phyloP scores from a whole-genome alignment of 495 filamentous ascomycete genomes.

The Talaromyces trachyspermus region DNA sequence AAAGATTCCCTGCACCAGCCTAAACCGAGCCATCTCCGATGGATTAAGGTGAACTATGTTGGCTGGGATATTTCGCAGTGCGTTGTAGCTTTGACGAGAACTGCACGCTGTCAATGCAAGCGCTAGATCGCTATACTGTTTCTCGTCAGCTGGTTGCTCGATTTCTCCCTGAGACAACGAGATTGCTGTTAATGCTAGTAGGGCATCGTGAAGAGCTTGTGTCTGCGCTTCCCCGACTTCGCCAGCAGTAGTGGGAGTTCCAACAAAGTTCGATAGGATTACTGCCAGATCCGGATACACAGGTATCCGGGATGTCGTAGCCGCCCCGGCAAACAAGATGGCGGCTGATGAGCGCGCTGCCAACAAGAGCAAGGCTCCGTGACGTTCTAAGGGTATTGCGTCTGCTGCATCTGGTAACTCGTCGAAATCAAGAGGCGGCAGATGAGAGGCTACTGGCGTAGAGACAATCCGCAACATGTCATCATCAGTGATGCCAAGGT shows the following conservation, averaged over 20 bases:
- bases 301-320: conserved; percentile 26
- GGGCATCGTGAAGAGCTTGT: conserved; percentile 33
- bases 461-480: conserved; percentile 43
- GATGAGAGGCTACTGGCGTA: conserved; percentile 23
- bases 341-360: conserved; percentile 41
- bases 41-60: conserved; percentile 71
- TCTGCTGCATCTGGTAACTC: conserved; percentile 42
- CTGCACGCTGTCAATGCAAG: conserved; percentile 61
- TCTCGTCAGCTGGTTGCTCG: conserved; percentile 17
- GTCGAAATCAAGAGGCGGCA: conserved; percentile 33
- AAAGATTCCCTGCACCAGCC: conserved; percentile 72
- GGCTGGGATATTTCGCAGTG: conserved; percentile 67
- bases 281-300: conserved; percentile 59
- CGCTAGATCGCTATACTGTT: conserved; percentile 37
- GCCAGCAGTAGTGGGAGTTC: conserved; percentile 34
- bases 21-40: conserved; percentile 57
- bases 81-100: conserved; percentile 57
- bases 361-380: conserved; percentile 57
- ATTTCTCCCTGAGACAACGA: conserved; percentile 21
- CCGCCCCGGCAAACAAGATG: conserved; percentile 26
- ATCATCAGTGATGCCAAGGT: conserved; percentile 51
- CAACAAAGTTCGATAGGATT: conserved; percentile 55
- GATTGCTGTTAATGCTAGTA: conserved; percentile 28
- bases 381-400: conserved; percentile 67
- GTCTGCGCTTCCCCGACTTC: conserved; percentile 35